Percentiles rank a stretch among this genome's conserved stretches.
Conservation (phyloP, 1,284 basidiomycete species). For the Grifola frondosa region DNA sequence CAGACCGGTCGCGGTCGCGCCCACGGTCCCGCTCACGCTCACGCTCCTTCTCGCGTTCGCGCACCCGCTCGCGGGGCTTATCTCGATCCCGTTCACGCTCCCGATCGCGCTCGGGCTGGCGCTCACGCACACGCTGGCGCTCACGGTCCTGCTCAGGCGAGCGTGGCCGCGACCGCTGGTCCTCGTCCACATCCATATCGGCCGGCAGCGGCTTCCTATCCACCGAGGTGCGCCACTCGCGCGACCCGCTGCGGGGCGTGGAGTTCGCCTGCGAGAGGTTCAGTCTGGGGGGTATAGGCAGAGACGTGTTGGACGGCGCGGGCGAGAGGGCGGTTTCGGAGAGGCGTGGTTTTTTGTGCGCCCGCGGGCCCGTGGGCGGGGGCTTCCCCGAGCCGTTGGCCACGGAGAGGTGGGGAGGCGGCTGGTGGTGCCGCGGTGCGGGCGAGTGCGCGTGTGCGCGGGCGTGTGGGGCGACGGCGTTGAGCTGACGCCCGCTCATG, state of each 20-base stretch:
- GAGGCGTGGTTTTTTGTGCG: conserved; percentile 72
- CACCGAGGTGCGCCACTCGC: conserved; percentile 38
- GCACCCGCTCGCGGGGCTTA: conserved; percentile 33
- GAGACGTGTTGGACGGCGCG: conserved; percentile 27
- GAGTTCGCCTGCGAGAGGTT: conserved; percentile 26
- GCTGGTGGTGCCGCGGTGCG: conserved; percentile 38
- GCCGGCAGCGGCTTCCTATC: conserved; percentile 30
- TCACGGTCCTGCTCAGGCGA: conserved; percentile 34
- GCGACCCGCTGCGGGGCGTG: conserved; percentile 29
- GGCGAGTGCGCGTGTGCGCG: conserved; percentile 40
- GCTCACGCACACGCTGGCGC: conserved; percentile 35
- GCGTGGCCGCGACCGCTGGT: conserved; percentile 32
- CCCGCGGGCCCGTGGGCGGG: conserved; percentile 73
- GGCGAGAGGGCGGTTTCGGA: conserved; percentile 52
- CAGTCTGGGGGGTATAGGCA: conserved; percentile 25
- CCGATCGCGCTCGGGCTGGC: conserved; percentile 29
- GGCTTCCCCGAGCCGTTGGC: conserved; percentile 45
- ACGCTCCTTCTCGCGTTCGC: conserved; percentile 29
- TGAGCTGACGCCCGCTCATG: conserved; percentile 37
- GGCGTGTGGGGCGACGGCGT: conserved; percentile 37
- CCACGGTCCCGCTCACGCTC: conserved; percentile 30
- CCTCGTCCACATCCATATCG: conserved; percentile 65
- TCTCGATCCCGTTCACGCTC: conserved; percentile 36
- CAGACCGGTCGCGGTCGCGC: conserved; percentile 29
- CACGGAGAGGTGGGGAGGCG: conserved; percentile 21